Evolutionary conservation across 192 early-diverging fungal genomes (phyloP).

Genomic region (Coemansia nantahalensis): DNA sequence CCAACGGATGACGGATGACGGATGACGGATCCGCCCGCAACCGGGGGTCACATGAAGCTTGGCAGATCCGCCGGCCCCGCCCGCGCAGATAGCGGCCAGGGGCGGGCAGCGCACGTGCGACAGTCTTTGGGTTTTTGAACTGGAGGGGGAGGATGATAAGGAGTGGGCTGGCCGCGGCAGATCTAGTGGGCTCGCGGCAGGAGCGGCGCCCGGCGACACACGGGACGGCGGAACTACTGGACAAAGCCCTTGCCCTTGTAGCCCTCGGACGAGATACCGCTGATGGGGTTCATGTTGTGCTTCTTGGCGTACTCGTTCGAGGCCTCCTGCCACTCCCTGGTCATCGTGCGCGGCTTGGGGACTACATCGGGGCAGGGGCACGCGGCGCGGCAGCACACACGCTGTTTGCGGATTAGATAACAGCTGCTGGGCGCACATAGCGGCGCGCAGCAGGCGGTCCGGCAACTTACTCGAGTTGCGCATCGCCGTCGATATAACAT

Average conservation of each 20-base stretch:
- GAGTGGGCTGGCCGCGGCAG: neutral
- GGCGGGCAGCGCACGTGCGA: too few species aligned
- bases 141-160: constrained; percentile 3
- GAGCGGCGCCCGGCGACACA: neutral
- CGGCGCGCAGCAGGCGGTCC: too few species aligned
- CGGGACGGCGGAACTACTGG: constrained; percentile 16
- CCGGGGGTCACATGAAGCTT: too few species aligned
- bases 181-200: neutral
- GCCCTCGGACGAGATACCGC: constrained; percentile 73
- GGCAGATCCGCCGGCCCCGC: too few species aligned
- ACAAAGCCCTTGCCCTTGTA: constrained; percentile 77
- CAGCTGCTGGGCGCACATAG: too few species aligned
- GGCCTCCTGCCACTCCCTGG: constrained; percentile 84
- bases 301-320: constrained; percentile 67
- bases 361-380: constrained; percentile 40
- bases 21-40: too few species aligned
- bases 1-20: too few species aligned
- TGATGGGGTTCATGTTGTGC: constrained; percentile 75
- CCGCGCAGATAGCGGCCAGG: too few species aligned
- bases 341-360: constrained; percentile 63
- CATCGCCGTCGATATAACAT: constrained; percentile 59
- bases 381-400: too few species aligned
- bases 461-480: constrained; percentile 49
- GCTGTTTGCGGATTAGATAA: too few species aligned
- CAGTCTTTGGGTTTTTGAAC: too few species aligned